Conservation (phyloP, 306 rosid species). For the Purshia tridentata region DNA sequence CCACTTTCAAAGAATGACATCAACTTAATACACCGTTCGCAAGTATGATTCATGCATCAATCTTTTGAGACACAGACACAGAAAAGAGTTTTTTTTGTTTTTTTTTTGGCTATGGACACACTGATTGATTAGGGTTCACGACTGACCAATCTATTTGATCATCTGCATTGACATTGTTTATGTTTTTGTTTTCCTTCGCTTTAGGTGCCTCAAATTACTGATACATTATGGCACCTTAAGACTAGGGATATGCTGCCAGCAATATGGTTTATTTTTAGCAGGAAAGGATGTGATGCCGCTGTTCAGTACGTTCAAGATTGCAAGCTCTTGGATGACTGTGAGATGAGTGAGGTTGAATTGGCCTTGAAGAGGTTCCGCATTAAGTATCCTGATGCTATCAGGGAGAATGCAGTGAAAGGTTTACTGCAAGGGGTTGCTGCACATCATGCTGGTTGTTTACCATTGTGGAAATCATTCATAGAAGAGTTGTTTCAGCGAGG, state of each 20-base stretch:
- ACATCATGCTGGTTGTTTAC: conserved; percentile 98
- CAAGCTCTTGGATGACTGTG: conserved; percentile 82
- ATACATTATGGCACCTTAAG: conserved; percentile 85
- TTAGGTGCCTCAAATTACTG: conserved; percentile 88
- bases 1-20: conserved; percentile 84
- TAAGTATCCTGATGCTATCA: conserved; percentile 88
- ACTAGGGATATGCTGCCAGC: conserved; percentile 89
- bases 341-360: conserved; percentile 78
- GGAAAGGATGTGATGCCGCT: conserved; percentile 97
- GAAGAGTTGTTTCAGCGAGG: conserved; percentile 94
- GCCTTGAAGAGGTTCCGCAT: conserved; percentile 84
- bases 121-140: conserved; percentile 3
- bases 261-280: conserved; percentile 97
- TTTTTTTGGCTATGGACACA: background rate
- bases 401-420: conserved; percentile 82
- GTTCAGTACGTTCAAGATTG: conserved; percentile 76
- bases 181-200: conserved; percentile 9
- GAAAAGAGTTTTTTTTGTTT: background rate
- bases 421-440: conserved; percentile 91
- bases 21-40: conserved; percentile 76
- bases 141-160: conserved; percentile 20
- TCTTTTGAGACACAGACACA: conserved; percentile 10
- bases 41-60: conserved; percentile 53
- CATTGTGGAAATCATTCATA: conserved; percentile 89
- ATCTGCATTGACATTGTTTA: conserved; percentile 6